Base-by-base conservation (phyloP, 169 alveolate genomes). In the Cryptosporidium sp. region DNA sequence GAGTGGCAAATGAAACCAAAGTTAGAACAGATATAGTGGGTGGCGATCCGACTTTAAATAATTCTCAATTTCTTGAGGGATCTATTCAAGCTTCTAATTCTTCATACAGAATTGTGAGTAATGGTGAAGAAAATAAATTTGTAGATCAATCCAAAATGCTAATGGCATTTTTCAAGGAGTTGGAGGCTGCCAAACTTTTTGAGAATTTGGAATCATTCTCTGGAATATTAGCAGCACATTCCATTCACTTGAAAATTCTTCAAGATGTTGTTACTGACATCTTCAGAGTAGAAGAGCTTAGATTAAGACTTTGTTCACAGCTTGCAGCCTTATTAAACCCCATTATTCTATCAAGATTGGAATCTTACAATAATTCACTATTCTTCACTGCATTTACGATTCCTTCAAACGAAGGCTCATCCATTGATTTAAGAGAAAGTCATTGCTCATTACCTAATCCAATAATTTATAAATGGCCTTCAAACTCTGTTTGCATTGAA, bases 111-210 rank as follows among this genome's bases (percentile, higher is more conserved):
- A 21, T n/a, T 35, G 37, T 8, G 29, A 23, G 67, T 26, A 56
- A 9, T 56, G 7, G 67, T 21, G 67, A 21, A 7, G 72, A 65
- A n/a, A 65, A n/a, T 31, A 8, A 10, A 33, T 35, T 29, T 10
- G 53, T 14, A 7, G 72, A 65, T 29, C 42, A 80, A n/a, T 60
- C 89, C 9, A 44, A 42, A 39, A 33, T 61, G 39, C 21, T 80
- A n/a, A 80, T 80, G 89, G 26, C 60, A 29, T 80, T 80, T 67
- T 80, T 80, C 70, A 51, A 67, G 21, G 89, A 80, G 42, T 67
- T 80, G 48, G 89, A 80, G 33, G 89, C 89, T 61, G 89, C 89
- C 16, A 61, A 80, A 23, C 51, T 80, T 23, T 80, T 80, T 65
- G 89, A 80, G 8, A 80, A 80, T 51, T 58, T 80, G 31, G 89